Conservation (phyloP, 495 filamentous ascomycete species). For the Arthonia radiata region DNA sequence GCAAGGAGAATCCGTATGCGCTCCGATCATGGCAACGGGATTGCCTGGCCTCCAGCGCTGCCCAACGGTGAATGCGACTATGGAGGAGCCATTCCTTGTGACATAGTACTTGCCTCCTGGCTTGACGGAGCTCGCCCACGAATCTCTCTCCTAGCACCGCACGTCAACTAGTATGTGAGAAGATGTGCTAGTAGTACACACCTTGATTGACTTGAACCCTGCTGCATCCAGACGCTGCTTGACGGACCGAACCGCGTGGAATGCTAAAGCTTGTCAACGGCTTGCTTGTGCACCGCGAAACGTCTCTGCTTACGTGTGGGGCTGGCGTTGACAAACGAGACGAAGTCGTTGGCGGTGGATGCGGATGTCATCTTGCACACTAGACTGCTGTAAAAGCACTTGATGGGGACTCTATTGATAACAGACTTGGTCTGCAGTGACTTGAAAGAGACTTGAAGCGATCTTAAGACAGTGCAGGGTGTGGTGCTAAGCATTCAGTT, state of each 20-base stretch:
- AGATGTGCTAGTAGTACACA: constrained; percentile 10
- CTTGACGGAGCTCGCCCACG: constrained; percentile 54
- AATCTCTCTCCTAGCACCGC: constrained; percentile 45
- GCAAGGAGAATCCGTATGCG: constrained; percentile 85
- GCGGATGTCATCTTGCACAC: too few species aligned
- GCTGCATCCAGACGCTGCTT: constrained; percentile 50
- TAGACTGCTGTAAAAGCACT: too few species aligned
- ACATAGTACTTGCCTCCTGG: constrained; percentile 91
- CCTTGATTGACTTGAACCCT: constrained; percentile 65
- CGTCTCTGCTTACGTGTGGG: constrained; percentile 50
- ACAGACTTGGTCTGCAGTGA: too few species aligned
- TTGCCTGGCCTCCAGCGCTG: constrained; percentile 85
- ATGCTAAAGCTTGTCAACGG: constrained; percentile 31
- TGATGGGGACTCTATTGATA: too few species aligned
- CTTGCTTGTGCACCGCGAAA: background rate
- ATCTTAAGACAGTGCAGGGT: too few species aligned
- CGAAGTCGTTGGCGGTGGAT: constrained; percentile 63
- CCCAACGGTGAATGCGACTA: constrained; percentile 86
- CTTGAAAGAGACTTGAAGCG: too few species aligned
- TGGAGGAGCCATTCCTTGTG: constrained; percentile 80
- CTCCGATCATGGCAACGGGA: constrained; percentile 82
- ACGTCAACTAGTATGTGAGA: background rate
- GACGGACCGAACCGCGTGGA: constrained; percentile 70
- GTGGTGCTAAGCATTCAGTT: too few species aligned
- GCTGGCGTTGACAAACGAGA: constrained; percentile 83